Conservation (phyloP, 495 filamentous ascomycete species). For the Evansstolkia leycettana region DNA sequence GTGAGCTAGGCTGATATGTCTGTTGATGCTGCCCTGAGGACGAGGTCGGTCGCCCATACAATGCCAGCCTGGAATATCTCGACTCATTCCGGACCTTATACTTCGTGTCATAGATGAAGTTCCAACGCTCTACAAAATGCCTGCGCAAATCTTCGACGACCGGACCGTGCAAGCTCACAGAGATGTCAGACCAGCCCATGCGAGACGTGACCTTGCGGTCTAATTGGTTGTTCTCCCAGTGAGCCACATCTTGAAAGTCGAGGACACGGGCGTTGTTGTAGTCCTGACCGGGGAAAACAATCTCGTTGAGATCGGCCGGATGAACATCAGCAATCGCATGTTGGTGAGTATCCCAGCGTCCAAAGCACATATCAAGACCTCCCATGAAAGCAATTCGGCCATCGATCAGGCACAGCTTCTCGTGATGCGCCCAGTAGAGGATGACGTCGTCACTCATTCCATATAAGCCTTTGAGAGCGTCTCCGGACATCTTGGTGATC, state of each 20-base stretch:
- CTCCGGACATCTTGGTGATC: slow-evolving; percentile 46
- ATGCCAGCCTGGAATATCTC: slow-evolving; percentile 45
- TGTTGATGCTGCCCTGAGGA: slow-evolving; percentile 6
- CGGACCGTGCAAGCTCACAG: slow-evolving; percentile 67
- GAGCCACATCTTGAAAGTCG: slow-evolving; percentile 75
- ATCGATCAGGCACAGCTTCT: slow-evolving; percentile 84
- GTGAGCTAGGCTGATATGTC: neutral
- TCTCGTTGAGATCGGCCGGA: slow-evolving; percentile 57
- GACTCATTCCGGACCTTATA: slow-evolving; percentile 54
- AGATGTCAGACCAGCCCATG: slow-evolving; percentile 93
- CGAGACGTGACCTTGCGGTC: slow-evolving; percentile 66
- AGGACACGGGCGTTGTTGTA: slow-evolving; percentile 85
- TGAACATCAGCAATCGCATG: slow-evolving; percentile 83
- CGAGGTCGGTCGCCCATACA: slow-evolving; percentile 21
- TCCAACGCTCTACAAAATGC: slow-evolving; percentile 86
- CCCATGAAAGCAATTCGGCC: slow-evolving; percentile 83
- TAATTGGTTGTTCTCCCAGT: slow-evolving; percentile 82
- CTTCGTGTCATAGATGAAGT: slow-evolving; percentile 80
- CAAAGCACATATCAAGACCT: slow-evolving; percentile 47
- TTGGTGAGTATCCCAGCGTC: slow-evolving; percentile 51
- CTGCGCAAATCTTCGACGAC: slow-evolving; percentile 63
- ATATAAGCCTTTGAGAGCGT: slow-evolving; percentile 64
- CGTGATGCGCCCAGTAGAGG: slow-evolving; percentile 92
- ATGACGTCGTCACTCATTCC: slow-evolving; percentile 70
- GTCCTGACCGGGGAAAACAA: slow-evolving; percentile 83